Evolutionary conservation across 1,284 basidiomycete species (phyloP).

Genomic region (Phellinidium pouzarii): DNA sequence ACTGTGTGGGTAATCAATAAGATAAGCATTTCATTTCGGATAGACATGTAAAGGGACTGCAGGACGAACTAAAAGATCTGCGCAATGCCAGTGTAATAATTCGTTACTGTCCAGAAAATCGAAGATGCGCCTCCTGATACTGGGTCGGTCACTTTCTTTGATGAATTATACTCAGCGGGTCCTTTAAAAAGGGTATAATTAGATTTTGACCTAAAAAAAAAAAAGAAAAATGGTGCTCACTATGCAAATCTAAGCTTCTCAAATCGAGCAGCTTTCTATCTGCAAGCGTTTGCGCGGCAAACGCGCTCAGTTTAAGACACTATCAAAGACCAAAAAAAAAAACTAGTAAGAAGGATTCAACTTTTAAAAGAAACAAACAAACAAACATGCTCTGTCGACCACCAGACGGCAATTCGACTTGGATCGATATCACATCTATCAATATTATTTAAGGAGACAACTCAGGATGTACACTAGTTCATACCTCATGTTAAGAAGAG

Average conservation of each 20-base stretch:
- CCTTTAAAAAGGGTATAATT: not conserved
- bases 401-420: slow-evolving; percentile 48
- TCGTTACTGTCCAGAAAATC: slow-evolving; percentile 44
- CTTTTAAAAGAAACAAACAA: not conserved
- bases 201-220: not conserved
- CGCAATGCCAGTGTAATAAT: slow-evolving; percentile 38
- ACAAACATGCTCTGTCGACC: slow-evolving; percentile 43
- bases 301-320: slow-evolving; percentile 47
- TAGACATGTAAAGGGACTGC: not conserved
- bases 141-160: slow-evolving; percentile 35
- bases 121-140: slow-evolving; percentile 40
- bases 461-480: slow-evolving; percentile 1
- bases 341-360: not conserved
- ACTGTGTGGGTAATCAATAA: slow-evolving; percentile 20
- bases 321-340: slow-evolving; percentile 19
- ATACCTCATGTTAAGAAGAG: slow-evolving; percentile 51
- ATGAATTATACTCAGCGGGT: slow-evolving; percentile 24
- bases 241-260: slow-evolving; percentile 40
- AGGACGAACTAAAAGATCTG: slow-evolving; percentile 38
- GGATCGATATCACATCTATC: slow-evolving; percentile 49
- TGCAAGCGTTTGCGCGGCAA: slow-evolving; percentile 44
- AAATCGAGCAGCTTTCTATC: slow-evolving; percentile 40
- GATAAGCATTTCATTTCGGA: slow-evolving; percentile 4
- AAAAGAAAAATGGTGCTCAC: slow-evolving; percentile 28
- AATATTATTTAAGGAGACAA: not conserved